phyloP scores from a whole-genome alignment of 1,139 yeast species.

The Geotrichum europaeum region DNA sequence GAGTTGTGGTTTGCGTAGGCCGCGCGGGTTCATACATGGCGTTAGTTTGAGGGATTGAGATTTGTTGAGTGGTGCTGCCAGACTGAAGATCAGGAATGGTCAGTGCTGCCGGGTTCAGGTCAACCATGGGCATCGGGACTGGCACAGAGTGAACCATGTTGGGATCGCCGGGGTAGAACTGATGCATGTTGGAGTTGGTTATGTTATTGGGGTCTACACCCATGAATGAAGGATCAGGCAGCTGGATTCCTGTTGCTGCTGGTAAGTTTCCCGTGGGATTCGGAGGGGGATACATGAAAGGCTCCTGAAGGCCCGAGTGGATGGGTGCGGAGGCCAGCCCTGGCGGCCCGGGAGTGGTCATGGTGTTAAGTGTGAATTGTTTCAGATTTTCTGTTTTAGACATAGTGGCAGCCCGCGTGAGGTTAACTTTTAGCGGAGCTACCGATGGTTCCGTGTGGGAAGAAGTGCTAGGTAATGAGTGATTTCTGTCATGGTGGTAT shows the following conservation, averaged over 20 bases:
- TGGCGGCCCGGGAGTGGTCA: neutral
- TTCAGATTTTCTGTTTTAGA: conserved; percentile 15
- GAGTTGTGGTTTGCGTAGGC: neutral
- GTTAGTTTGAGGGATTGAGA: conserved; percentile 9
- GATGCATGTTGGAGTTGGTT: neutral
- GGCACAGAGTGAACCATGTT: neutral
- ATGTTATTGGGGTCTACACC: neutral
- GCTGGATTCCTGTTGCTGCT: neutral
- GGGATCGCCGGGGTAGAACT: neutral
- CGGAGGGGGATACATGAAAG: neutral
- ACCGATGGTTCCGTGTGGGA: conserved; percentile 17
- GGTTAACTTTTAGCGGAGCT: conserved; percentile 18
- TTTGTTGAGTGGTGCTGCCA: neutral
- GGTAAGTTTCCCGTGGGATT: neutral
- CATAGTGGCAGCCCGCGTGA: conserved; percentile 29
- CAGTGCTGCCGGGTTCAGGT: neutral
- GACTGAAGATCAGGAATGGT: conserved; percentile 13
- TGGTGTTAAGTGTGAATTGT: neutral
- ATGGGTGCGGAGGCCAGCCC: conserved; percentile 13
- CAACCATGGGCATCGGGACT: conserved; percentile 7
- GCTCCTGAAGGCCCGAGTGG: neutral
- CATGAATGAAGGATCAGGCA: conserved; percentile 3
- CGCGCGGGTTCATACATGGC: neutral
- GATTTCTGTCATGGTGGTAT: conserved; percentile 29
- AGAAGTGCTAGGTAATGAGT: conserved; percentile 28